Conservation (phyloP, 2,329 filamentous ascomycete genomes). For the Aspergillus fischeri region DNA sequence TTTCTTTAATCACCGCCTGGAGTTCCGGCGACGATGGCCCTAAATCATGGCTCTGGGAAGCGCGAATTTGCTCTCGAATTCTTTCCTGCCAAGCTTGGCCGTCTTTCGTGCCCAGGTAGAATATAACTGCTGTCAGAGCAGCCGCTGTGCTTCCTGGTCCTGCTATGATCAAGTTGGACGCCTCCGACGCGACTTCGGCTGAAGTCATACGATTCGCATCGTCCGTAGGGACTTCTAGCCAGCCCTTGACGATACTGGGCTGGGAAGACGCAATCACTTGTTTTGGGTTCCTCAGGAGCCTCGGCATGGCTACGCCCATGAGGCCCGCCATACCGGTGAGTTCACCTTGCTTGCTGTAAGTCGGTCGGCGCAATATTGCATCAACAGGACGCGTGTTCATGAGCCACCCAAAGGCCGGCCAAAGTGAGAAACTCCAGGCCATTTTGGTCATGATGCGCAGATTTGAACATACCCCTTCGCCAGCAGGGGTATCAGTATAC, state of each 20-base stretch:
- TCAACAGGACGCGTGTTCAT: constrained; percentile 10
- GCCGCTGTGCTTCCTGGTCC: constrained; percentile 17
- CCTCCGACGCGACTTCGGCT: constrained; percentile 9
- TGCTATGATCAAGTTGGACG: constrained; percentile 14
- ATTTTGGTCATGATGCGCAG: constrained; percentile 10
- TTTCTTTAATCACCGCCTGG: constrained; percentile 18
- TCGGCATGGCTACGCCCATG: neutral
- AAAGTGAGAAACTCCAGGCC: constrained; percentile 14
- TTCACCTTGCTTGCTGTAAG: constrained; percentile 1
- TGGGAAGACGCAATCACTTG: neutral
- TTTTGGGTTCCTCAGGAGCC: constrained; percentile 6
- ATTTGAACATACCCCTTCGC: constrained; percentile 1
- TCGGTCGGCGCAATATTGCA: constrained; percentile 2
- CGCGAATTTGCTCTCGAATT: constrained; percentile 4
- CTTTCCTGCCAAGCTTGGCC: constrained; percentile 15
- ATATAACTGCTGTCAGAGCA: constrained; percentile 12
- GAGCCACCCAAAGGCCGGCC: constrained; percentile 13
- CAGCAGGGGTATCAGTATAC: constrained; percentile 8
- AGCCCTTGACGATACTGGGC: constrained; percentile 13
- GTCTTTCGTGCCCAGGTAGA: constrained; percentile 9
- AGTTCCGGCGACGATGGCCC: constrained; percentile 4
- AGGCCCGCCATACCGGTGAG: constrained; percentile 6
- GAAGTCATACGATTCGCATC: constrained; percentile 12
- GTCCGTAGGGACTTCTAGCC: constrained; percentile 10
- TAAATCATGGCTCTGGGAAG: neutral